Base-by-base conservation (phyloP, 2,329 filamentous ascomycete species). In the Aureobasidium sp. region DNA sequence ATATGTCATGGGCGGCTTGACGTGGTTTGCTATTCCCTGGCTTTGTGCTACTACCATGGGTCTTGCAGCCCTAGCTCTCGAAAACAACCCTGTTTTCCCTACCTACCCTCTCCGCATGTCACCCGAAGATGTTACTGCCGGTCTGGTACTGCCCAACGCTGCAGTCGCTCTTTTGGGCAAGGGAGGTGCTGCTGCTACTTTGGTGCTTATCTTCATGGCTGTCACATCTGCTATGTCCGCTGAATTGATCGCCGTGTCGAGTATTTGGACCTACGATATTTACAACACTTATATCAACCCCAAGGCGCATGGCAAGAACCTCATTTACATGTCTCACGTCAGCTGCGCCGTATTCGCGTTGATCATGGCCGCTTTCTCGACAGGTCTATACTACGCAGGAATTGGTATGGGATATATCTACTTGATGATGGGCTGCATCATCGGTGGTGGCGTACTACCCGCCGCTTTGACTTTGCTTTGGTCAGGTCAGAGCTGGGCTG, bases 1-100 rank as follows among this genome's bases (percentile, higher is more conserved):
- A 21, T 96, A 96, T 70, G 87, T 96, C 60, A 83, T 93, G 64
- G 91, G 91, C 5, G 91, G 92, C 27, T 81, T 96, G 1, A 86
- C 84, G 54, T 96, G 91, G 91, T 96, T 96, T 67, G 91, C 91
- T 0, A 95, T 97, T 58, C 92, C 92, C 0, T 96, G 90, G 89
- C 80, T 96, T 10, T 89, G 86, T 2, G 91, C 91, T 1, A 96
- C 90, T 0, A 96, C 91, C 1, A 89, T 96, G 85, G 91, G 91
- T 36, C 81, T 96, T 7, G 83, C 89, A 1, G 90, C 89, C 3
- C 79, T 96, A 8, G 89, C 90, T 0, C 81, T 96, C 1, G 91
- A 96, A 73, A 84, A 79, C 65, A 87, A 84, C 67, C 87, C 84
- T 1, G 78, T 77, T 3, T 91, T 91, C 75, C 89, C 89, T 0